Evolutionary conservation across 441 rosid genomes (phyloP).

Genomic region (Gossypium gossypioides): DNA sequence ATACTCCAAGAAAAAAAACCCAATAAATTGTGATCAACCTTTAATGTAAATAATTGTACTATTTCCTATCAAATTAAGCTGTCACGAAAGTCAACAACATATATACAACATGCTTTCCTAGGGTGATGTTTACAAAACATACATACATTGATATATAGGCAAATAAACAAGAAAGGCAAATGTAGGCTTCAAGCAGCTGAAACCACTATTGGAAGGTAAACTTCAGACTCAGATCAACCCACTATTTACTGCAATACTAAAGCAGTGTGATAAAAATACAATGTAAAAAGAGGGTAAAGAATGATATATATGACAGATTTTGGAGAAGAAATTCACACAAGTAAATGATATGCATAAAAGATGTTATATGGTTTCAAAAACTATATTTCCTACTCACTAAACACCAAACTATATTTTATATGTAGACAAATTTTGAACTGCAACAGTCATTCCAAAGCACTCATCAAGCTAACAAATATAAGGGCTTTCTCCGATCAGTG

Average conservation of each 20-base stretch:
- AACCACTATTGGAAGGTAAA: not conserved
- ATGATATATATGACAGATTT: not conserved
- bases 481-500: not conserved
- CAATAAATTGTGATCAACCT: not conserved
- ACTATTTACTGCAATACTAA: slow-evolving; percentile 1
- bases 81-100: not conserved
- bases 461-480: not conserved
- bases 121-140: not conserved
- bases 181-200: not conserved
- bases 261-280: not conserved
- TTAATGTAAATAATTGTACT: not conserved
- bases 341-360: not conserved
- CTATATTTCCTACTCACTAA: slow-evolving; percentile 3
- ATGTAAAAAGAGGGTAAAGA: not conserved
- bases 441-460: not conserved
- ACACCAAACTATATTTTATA: not conserved
- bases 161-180: not conserved
- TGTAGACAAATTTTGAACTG: not conserved
- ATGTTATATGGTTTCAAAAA: slow-evolving; percentile 10
- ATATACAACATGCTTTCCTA: not conserved
- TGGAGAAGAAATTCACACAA: not conserved
- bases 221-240: not conserved
- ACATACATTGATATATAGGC: too few species aligned
- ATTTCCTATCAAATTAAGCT: not conserved
- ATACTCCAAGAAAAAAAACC: not conserved